phyloP scores from a whole-genome alignment of 257 asterid species.

The Fraxinus pennsylvanica region DNA sequence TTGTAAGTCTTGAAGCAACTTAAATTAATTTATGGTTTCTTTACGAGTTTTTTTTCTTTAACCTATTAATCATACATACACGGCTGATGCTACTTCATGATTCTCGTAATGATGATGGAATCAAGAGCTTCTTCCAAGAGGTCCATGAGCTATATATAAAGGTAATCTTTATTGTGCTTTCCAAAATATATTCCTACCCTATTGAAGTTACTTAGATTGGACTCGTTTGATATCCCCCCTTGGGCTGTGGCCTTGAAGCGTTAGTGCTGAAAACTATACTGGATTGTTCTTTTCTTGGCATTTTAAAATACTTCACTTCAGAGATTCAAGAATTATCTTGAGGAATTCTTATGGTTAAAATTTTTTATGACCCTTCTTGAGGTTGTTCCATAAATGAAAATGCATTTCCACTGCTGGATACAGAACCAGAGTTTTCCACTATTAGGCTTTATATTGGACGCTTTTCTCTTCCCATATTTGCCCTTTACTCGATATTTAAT shows the following conservation, averaged over 20 bases:
- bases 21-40: background rate
- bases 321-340: background rate
- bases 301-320: background rate
- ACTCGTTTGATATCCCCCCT: background rate
- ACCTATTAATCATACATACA: constrained; percentile 68
- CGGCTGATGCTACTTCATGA: constrained; percentile 97
- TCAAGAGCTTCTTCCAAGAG: constrained; percentile 96
- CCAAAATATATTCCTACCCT: background rate
- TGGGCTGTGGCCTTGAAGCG: background rate
- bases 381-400: background rate
- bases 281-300: background rate
- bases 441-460: background rate
- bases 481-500: background rate
- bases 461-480: background rate
- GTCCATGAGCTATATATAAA: constrained; percentile 92
- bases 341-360: background rate
- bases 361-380: background rate
- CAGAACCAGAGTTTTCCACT: background rate
- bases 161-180: constrained; percentile 38
- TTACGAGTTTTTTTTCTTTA: constrained; percentile 38
- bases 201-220: background rate
- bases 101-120: constrained; percentile 96
- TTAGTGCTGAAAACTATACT: background rate
- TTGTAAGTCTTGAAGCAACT: background rate
- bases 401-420: background rate